Evolutionary conservation across 805 yeast genomes (phyloP).

Genomic region (Metahyphopichia silvanorum): DNA sequence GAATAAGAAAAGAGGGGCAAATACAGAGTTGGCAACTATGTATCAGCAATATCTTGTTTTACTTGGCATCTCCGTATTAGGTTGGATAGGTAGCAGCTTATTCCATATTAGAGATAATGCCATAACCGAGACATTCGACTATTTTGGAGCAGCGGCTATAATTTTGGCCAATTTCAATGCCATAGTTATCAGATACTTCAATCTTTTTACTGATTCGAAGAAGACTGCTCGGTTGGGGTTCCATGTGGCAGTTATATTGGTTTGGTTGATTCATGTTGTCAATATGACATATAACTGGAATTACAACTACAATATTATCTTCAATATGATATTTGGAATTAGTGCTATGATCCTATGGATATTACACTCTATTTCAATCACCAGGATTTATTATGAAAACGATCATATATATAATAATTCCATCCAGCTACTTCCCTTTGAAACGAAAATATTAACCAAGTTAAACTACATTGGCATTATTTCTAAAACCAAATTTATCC

Average conservation of each 20-base stretch:
- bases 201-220: constrained; percentile 15
- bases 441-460: constrained; percentile 30
- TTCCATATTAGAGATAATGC: constrained; percentile 38
- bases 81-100: constrained; percentile 36
- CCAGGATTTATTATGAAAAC: constrained; percentile 10
- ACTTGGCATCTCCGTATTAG: constrained; percentile 24
- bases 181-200: constrained; percentile 27
- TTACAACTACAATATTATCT: constrained; percentile 32
- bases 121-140: constrained; percentile 38
- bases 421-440: constrained; percentile 36
- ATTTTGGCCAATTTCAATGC: constrained; percentile 34
- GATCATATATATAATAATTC: constrained; percentile 28
- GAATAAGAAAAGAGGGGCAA: constrained; percentile 9
- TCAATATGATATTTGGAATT: constrained; percentile 31
- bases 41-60: constrained; percentile 27
- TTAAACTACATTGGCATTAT: constrained; percentile 23
- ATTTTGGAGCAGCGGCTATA: constrained; percentile 39
- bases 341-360: constrained; percentile 30
- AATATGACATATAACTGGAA: constrained; percentile 33
- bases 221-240: constrained; percentile 8
- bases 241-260: constrained; percentile 13
- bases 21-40: constrained; percentile 17
- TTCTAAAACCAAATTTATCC: constrained; percentile 25
- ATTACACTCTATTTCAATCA: constrained; percentile 22
- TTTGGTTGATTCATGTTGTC: constrained; percentile 24